Conservation (phyloP, 805 yeast genomes). For the Komagataella populi region DNA sequence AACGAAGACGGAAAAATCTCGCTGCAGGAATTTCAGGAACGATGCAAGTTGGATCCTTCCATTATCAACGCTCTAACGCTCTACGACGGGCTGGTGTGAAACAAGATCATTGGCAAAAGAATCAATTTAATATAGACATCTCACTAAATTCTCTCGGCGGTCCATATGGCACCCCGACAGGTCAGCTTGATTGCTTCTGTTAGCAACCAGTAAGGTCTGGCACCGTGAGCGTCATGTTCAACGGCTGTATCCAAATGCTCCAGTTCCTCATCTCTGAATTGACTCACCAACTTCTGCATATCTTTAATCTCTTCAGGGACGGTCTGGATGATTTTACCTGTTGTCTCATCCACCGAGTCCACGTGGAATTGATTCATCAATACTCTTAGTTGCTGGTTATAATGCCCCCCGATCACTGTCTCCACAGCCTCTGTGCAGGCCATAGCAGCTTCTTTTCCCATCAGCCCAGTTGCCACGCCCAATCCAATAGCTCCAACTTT, state of each 20-base stretch:
- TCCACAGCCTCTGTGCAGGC: conserved; percentile 99
- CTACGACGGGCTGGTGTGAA: conserved; percentile 65
- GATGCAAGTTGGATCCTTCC: conserved; percentile 67
- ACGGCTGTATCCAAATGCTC: conserved; percentile 94
- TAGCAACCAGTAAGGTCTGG: conserved; percentile 80
- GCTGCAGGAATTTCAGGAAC: conserved; percentile 74
- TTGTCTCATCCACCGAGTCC: conserved; percentile 15
- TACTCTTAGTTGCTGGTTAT: conserved; percentile 77
- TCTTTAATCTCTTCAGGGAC: conserved; percentile 41
- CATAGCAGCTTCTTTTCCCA: conserved; percentile 96
- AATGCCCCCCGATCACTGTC: conserved; percentile 94
- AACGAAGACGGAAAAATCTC: conserved; percentile 56
- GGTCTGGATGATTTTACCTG: conserved; percentile 9
- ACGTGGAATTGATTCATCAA: conserved; percentile 51
- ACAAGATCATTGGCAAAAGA: neutral
- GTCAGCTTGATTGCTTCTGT: conserved; percentile 79
- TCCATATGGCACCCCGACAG: conserved; percentile 80
- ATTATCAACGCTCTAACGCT: conserved; percentile 41
- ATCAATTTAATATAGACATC: neutral
- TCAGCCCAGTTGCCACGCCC: conserved; percentile 76
- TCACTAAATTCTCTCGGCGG: conserved; percentile 67
- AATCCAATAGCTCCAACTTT: conserved; percentile 76
- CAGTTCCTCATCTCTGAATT: conserved; percentile 85
- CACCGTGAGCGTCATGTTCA: conserved; percentile 81
- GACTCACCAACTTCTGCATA: conserved; percentile 49